Evolutionary conservation across 1,284 basidiomycete species (phyloP).

Genomic region (Apiotrichum gamsii): DNA sequence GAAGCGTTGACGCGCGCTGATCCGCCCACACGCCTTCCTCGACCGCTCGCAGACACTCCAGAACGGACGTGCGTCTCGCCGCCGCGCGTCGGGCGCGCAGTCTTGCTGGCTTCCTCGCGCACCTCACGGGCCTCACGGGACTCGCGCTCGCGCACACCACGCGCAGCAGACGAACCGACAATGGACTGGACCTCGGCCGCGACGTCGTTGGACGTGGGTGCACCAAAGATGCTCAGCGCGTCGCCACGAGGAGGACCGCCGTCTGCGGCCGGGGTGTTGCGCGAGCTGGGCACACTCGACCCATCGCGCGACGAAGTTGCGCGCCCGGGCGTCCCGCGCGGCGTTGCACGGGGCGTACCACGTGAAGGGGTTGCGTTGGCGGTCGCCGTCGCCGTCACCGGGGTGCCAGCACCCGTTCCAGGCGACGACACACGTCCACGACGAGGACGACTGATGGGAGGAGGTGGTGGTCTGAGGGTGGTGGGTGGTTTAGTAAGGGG

Average conservation of each 20-base stretch:
- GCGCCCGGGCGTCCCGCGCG: slow-evolving; percentile 1
- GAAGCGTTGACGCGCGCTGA: slow-evolving; percentile 7
- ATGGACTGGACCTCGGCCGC: slow-evolving; percentile 17
- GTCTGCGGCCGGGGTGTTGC: slow-evolving; percentile 7
- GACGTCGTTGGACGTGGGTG: slow-evolving; percentile 18
- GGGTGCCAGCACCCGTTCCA: background rate
- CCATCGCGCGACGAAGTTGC: slow-evolving; percentile 10
- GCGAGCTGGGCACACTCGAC: slow-evolving; percentile 14
- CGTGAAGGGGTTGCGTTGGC: too few species aligned
- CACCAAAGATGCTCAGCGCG: slow-evolving; percentile 30
- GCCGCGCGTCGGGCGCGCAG: slow-evolving; percentile 20
- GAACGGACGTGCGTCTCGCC: slow-evolving; percentile 25
- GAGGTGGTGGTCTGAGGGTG: slow-evolving; percentile 4
- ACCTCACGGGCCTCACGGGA: background rate
- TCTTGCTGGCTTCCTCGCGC: slow-evolving; percentile 2
- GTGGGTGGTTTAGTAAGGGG: too few species aligned
- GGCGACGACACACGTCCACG: slow-evolving; percentile 10
- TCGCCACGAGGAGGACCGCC: slow-evolving; percentile 1
- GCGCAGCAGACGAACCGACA: slow-evolving; percentile 9
- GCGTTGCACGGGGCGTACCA: background rate
- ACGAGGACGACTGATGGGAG: slow-evolving; percentile 8
- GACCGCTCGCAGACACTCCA: slow-evolving; percentile 37
- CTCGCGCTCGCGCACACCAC: slow-evolving; percentile 4
- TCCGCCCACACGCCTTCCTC: slow-evolving; percentile 38
- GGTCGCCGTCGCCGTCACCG: background rate